phyloP scores from a whole-genome alignment of 306 rosid species.

The Purshia tridentata region DNA sequence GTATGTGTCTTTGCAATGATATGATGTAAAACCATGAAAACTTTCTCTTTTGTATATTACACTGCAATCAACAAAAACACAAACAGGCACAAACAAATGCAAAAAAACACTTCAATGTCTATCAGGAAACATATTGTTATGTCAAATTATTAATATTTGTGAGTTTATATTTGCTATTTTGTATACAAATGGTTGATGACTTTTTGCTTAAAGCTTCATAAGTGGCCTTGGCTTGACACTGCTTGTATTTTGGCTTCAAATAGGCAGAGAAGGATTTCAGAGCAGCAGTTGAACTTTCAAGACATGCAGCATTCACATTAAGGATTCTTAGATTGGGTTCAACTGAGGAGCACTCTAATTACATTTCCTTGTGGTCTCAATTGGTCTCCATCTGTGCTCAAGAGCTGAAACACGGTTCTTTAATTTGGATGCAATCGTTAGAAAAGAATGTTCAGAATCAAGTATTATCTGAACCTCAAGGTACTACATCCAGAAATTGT shows the following conservation, averaged over 20 bases:
- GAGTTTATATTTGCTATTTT: background rate
- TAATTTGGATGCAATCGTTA: constrained; percentile 68
- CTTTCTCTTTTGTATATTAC: background rate
- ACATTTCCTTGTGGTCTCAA: constrained; percentile 67
- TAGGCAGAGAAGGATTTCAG: constrained; percentile 72
- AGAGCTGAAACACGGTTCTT: constrained; percentile 79
- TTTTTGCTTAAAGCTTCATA: background rate
- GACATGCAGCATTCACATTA: constrained; percentile 53
- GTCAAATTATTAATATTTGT: background rate
- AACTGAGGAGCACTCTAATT: constrained; percentile 59
- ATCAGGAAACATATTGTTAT: background rate
- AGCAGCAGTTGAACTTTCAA: constrained; percentile 67
- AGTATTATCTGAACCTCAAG: constrained; percentile 61
- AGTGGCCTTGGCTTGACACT: constrained; percentile 30
- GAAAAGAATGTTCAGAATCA: constrained; percentile 48
- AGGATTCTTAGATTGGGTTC: constrained; percentile 66
- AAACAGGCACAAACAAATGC: background rate
- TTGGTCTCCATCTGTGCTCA: constrained; percentile 57
- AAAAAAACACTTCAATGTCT: background rate
- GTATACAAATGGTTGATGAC: background rate
- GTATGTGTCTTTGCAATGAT: constrained; percentile 42
- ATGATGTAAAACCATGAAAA: background rate
- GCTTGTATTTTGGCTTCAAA: constrained; percentile 31
- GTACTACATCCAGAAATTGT: constrained; percentile 34
- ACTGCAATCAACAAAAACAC: background rate